Evolutionary conservation across 2,329 filamentous ascomycete genomes (phyloP).

Genomic region (Leptographium lundbergii): DNA sequence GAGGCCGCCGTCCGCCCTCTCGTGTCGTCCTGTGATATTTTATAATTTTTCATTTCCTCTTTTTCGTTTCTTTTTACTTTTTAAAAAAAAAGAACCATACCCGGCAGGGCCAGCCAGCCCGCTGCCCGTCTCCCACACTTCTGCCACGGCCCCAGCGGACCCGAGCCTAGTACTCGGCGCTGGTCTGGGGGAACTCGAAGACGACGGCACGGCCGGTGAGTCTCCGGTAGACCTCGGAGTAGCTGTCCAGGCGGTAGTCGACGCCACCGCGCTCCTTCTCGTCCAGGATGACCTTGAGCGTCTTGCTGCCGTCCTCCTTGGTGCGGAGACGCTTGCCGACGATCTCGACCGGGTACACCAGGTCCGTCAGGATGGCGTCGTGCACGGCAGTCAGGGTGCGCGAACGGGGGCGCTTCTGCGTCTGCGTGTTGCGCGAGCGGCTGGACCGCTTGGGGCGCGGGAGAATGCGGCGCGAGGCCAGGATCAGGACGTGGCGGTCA

Average conservation of each 20-base stretch:
- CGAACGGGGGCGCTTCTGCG: conserved; percentile 96
- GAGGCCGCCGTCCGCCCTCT: background rate
- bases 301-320: conserved; percentile 97
- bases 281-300: conserved; percentile 97
- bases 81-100: background rate
- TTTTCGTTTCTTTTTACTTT: conserved; percentile 3
- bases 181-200: conserved; percentile 95
- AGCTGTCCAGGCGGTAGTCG: conserved; percentile 98
- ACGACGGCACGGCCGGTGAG: conserved; percentile 91
- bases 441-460: conserved; percentile 97
- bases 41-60: conserved; percentile 4
- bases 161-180: conserved; percentile 60
- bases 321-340: conserved; percentile 98
- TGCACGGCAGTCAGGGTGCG: conserved; percentile 97
- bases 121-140: background rate
- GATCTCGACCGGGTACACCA: conserved; percentile 99
- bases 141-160: background rate
- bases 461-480: conserved; percentile 96
- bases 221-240: conserved; percentile 98
- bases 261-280: conserved; percentile 99
- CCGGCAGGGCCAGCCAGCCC: background rate
- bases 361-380: conserved; percentile 94
- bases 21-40: conserved; percentile 3
- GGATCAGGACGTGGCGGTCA: conserved; percentile 98
- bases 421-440: conserved; percentile 91